These are phyloP conservation scores for Ganoderma resinaceum DNA, from an alignment of 1,284 basidiomycete species.

Conservation along the genomic window DNA sequence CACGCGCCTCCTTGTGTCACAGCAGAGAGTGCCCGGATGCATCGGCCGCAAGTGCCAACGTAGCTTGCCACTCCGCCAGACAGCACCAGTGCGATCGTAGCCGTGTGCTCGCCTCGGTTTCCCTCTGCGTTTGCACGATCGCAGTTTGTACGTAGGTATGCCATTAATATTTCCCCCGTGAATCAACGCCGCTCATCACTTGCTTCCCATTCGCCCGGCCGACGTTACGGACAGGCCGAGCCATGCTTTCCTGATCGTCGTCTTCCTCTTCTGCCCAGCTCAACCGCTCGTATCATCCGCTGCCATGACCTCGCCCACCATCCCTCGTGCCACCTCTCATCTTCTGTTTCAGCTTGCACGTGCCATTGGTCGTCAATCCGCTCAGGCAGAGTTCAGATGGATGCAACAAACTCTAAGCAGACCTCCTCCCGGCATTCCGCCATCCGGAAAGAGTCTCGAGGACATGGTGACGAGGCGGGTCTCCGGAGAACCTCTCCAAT, in stretches of 20 bases:
- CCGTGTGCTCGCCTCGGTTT: constrained; percentile 1
- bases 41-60: not conserved
- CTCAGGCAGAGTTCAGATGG: constrained; percentile 67
- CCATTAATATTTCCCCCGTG: not conserved
- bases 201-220: not conserved
- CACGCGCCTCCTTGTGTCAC: constrained; percentile 20
- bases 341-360: constrained; percentile 45
- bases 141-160: not conserved
- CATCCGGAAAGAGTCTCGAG: constrained; percentile 40
- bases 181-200: not conserved
- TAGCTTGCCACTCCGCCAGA: not conserved
- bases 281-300: not conserved
- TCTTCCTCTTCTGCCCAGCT: constrained; percentile 1
- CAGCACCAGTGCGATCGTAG: not conserved
- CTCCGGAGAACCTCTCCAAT: constrained; percentile 85
- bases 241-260: constrained; percentile 1
- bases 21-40: not conserved
- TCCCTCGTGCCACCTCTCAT: constrained; percentile 9
- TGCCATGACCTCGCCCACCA: not conserved
- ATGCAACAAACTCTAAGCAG: constrained; percentile 51
- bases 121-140: not conserved
- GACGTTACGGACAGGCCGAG: constrained; percentile 35
- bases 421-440: constrained; percentile 6
- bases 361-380: constrained; percentile 52
- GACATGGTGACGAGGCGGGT: constrained; percentile 63